A percentile compares a stretch with the other conserved stretches of the same genome.
Evolutionary conservation across 1,284 basidiomycete species (phyloP).

Genomic region (Puccinia coronata): DNA sequence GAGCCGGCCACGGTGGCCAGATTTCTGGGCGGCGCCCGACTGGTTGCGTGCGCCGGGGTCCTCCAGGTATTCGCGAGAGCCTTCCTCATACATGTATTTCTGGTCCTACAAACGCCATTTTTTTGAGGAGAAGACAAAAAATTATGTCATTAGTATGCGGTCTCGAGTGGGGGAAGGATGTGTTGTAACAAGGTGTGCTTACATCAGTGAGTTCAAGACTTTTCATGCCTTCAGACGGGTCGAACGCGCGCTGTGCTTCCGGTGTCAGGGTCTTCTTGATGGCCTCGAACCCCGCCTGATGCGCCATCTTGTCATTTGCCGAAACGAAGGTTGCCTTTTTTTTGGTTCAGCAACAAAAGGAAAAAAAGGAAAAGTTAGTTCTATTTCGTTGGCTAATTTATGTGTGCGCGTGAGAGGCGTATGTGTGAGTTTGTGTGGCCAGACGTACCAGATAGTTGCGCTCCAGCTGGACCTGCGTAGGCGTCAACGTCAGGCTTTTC

Average conservation of each 20-base stretch:
- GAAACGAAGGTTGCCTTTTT: conserved; percentile 29
- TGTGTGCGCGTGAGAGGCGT: no score
- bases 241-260: conserved; percentile 29
- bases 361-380: no score
- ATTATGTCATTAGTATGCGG: neutral
- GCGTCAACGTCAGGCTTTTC: conserved; percentile 15
- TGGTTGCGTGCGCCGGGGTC: neutral
- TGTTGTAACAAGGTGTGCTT: neutral
- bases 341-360: neutral
- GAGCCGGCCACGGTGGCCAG: neutral
- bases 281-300: conserved; percentile 43
- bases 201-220: conserved; percentile 26
- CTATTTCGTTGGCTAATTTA: no score
- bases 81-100: conserved; percentile 20
- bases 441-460: conserved; percentile 29
- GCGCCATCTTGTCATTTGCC: conserved; percentile 8
- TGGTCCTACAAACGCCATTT: neutral
- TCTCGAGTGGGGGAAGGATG: neutral
- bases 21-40: neutral
- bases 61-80: conserved; percentile 18
- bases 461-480: conserved; percentile 8
- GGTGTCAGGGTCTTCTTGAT: conserved; percentile 36
- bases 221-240: conserved; percentile 38
- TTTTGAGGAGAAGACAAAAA: neutral
- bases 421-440: neutral